These are phyloP conservation scores for Termitomyces sp. DNA, from an alignment of 768 basidiomycete species.

Conservation along the genomic window DNA sequence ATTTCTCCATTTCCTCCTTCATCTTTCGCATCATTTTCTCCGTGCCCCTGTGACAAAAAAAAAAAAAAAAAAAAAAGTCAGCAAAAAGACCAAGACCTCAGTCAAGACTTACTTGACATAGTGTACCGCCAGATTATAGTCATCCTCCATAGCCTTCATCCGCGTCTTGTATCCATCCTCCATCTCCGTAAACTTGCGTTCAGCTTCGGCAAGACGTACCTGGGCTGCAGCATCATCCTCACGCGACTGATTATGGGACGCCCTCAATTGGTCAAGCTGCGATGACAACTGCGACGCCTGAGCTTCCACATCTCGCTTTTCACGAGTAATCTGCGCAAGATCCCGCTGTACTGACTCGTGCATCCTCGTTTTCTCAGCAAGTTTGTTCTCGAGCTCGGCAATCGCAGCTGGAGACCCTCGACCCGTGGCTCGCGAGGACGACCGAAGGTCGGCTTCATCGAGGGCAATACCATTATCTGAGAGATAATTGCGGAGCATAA, in stretches of 20 bases:
- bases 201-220: conserved; percentile 53
- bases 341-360: conserved; percentile 77
- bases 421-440: conserved; percentile 35
- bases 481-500: conserved; percentile 79
- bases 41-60: conserved; percentile 60
- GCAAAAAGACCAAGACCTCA: conserved; percentile 8
- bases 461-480: conserved; percentile 82
- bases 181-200: conserved; percentile 73
- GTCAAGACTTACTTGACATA: conserved; percentile 80
- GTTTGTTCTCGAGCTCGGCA: conserved; percentile 70
- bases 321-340: conserved; percentile 55
- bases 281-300: conserved; percentile 59
- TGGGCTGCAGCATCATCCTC: conserved; percentile 25
- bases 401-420: conserved; percentile 39
- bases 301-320: conserved; percentile 71
- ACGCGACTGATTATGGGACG: conserved; percentile 47
- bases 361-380: conserved; percentile 65
- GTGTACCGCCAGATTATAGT: conserved; percentile 94
- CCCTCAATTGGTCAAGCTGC: conserved; percentile 62
- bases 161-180: conserved; percentile 75
- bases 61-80: conserved; percentile 1
- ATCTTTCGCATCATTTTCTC: conserved; percentile 97
- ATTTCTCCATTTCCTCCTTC: conserved; percentile 91
- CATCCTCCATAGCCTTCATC: conserved; percentile 87
- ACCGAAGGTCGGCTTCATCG: conserved; percentile 61